phyloP scores from a whole-genome alignment of 345 rosid species.

The Eucalyptus regnans region DNA sequence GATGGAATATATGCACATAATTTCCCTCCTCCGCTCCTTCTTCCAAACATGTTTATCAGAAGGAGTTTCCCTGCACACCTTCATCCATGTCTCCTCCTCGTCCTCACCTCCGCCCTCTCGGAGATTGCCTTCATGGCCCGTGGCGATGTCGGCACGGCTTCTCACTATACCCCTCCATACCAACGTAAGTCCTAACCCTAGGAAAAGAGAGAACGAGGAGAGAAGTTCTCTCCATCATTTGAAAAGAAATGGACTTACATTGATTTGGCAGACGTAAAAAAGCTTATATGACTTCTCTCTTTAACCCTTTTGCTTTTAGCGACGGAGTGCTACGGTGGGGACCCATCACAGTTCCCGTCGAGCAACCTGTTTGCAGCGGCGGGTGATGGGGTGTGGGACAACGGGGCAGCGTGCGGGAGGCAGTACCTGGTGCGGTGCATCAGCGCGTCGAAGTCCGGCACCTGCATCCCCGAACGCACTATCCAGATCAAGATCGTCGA shows the following conservation, averaged over 20 bases:
- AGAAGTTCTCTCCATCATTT: neutral
- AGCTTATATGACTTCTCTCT: neutral
- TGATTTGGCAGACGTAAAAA: neutral
- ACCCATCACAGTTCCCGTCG: constrained; percentile 37
- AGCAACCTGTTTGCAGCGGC: constrained; percentile 58
- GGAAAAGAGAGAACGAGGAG: neutral
- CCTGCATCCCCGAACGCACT: constrained; percentile 17
- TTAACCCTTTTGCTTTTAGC: constrained; percentile 6
- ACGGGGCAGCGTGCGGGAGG: constrained; percentile 57
- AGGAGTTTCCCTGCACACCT: neutral
- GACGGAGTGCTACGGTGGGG: constrained; percentile 22
- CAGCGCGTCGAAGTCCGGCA: constrained; percentile 18
- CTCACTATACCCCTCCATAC: constrained; percentile 31
- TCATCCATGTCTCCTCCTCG: neutral
- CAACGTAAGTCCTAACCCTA: constrained; percentile 20
- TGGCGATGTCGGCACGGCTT: constrained; percentile 42
- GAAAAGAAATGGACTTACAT: neutral
- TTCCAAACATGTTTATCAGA: neutral
- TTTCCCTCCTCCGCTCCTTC: neutral
- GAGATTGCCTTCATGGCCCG: neutral
- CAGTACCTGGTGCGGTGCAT: constrained; percentile 51
- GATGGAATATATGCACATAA: neutral
- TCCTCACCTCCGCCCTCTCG: neutral
- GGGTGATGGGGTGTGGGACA: constrained; percentile 63
- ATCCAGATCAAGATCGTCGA: constrained; percentile 47